A percentile compares a stretch with the other conserved stretches of the same genome.
Conservation (phyloP, 768 basidiomycete genomes). For the Trametes villosa region DNA sequence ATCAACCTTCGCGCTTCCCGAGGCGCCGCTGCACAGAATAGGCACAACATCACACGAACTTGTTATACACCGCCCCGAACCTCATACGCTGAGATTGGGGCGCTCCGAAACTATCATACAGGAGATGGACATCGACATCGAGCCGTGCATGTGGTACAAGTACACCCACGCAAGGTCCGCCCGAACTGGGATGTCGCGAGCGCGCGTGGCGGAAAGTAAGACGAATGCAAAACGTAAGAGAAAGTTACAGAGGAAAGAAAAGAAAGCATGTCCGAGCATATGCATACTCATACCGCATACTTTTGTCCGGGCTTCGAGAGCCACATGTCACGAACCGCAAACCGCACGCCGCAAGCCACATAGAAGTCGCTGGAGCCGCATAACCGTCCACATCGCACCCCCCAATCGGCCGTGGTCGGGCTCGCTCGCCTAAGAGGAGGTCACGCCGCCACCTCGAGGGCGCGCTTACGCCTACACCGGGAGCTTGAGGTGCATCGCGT, state of each 20-base stretch:
- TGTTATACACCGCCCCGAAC: background rate
- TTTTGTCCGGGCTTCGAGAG: background rate
- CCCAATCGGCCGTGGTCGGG: background rate
- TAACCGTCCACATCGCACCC: background rate
- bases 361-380: background rate
- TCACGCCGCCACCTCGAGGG: background rate
- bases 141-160: background rate
- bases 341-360: background rate
- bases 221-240: background rate
- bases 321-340: background rate
- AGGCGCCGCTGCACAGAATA: too few species aligned
- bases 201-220: background rate
- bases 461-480: constrained; percentile 11
- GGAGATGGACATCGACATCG: background rate
- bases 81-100: too few species aligned
- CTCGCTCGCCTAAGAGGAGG: background rate
- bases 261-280: constrained; percentile 6
- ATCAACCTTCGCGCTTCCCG: background rate
- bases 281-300: background rate
- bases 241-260: background rate
- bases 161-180: background rate
- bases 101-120: background rate
- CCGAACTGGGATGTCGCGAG: background rate
- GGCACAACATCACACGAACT: background rate
- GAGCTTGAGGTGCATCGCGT: constrained; percentile 29